Evolutionary conservation across 192 early-diverging fungal species (phyloP), one percentile per base, ranked within the genome.

Genomic region (Linnemannia schmuckeri): DNA sequence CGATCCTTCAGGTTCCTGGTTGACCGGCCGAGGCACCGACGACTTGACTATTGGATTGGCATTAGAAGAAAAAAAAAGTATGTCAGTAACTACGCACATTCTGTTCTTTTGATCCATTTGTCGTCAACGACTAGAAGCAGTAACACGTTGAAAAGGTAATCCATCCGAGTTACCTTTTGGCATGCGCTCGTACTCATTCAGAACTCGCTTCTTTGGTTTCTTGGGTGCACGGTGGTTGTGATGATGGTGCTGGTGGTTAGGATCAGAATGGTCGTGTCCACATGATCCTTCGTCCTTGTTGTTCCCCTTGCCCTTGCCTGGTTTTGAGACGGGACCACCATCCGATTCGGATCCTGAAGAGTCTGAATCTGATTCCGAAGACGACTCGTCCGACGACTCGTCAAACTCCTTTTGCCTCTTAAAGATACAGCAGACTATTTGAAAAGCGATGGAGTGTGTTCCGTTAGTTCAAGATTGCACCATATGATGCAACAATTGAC

Each of bases 361-460:
- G 52, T 79, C 83, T 20, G 81, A 82, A 33, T 88, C 87, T 20
- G 88, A 89, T n/a, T 85, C 83, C 30, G 82, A 88, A 20, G 88
- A 89, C n/a, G 87, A 88, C 44, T 90, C 89, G 35, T 90, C 89
- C 1, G 90, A 92, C 12, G 89, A 90, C 44, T 92, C 91, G 35
- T 90, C 91, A 72, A 91, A 82, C 47, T 79, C 88, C 74, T 72
- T 90, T 44, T 93, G 92, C 71, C 89, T 92, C 81, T 94, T 93
- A 86, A 91, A 95, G 71, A 95, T 95, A 78, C 94, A 95, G 88
- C 94, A 95, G 70, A 95, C 94, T 95, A 77, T 20, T 10, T 22
- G 33, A 9, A 33, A 52, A 49, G 61, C 10, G 3, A 6, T 13
- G 61, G 30, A 9, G 13, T 66, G 10, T 30, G 61, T 30, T 30